Evolutionary conservation across 805 yeast species (phyloP), one percentile per base, ranked within the genome.

Genomic region (Kodamaea leandrae): DNA sequence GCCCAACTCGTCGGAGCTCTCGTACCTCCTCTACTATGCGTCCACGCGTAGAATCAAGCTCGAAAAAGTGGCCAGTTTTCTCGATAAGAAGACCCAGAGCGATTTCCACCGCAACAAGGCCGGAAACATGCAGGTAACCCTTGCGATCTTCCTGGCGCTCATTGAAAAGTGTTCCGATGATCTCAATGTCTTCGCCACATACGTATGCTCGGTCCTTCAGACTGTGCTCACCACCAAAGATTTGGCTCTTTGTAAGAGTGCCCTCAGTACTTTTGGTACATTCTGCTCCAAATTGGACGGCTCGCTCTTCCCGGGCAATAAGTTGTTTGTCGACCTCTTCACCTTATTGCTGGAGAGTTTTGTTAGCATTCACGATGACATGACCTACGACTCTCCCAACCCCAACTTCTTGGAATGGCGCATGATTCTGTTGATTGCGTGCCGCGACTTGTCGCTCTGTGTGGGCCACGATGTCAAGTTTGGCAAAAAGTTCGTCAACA

Each of bases 1-100:
- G 53, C 96, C 99, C 12, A 90, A 91, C 60, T 80, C 95, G 2
- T 87, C 95, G 15, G 98, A 93, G 60, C 73, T 95, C 35, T 83
- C 95, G 44, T 88, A 89, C 57, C 71, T 91, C 50, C 66, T 91
- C 23, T 91, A 85, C 68, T 91, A 91, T 60, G 96, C 96, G 15
- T 82, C 95, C 29, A 83, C 96, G 3, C 73, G 97, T 52, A 73
- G 96, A 41, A 83, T 88, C 23, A 91, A 93, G 60, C 71, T 93
- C 47, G 93, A 86, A 51, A 91, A 91, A 55, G 96, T 91, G 15
- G 84, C 88, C 17, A 66, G 68, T 4, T 86, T 82, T 57, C 61
- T 91, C 39, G 74, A 75, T 38, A 77, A 73, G 51, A 82, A 80
- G 58, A 78, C 91, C 20, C 54, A 56, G 10, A 51, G 71, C 4